These are phyloP conservation scores for Diversispora epigaea DNA, from an alignment of 192 early-diverging fungal genomes.

Conservation along the genomic window DNA sequence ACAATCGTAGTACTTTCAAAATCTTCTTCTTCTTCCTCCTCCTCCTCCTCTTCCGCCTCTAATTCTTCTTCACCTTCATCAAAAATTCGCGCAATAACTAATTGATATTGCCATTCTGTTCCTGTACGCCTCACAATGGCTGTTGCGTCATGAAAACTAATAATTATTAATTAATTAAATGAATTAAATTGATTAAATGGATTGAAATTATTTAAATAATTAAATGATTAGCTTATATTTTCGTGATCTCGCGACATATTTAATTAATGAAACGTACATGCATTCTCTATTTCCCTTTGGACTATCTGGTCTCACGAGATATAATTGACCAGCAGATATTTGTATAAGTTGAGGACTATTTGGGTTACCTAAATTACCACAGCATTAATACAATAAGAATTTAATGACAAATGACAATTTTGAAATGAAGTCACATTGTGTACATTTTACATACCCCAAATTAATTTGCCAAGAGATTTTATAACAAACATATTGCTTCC, in stretches of 20 bases:
- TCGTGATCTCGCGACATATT: background rate
- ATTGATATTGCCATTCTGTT: slow-evolving; percentile 64
- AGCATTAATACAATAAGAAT: background rate
- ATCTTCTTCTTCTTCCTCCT: slow-evolving; percentile 10
- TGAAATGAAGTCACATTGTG: slow-evolving; percentile 18
- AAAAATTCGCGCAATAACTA: slow-evolving; percentile 73
- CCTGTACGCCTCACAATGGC: slow-evolving; percentile 69
- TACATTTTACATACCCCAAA: slow-evolving; percentile 53
- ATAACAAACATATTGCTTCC: slow-evolving; percentile 58
- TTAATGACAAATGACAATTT: background rate
- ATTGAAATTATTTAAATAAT: too few species aligned
- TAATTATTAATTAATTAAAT: background rate
- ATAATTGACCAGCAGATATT: slow-evolving; percentile 64
- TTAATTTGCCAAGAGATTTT: slow-evolving; percentile 62
- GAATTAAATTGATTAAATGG: background rate
- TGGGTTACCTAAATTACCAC: slow-evolving; percentile 15
- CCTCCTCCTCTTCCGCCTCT: too few species aligned
- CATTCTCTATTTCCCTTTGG: slow-evolving; percentile 49
- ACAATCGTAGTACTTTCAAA: background rate
- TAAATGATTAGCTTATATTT: background rate
- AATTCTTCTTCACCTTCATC: slow-evolving; percentile 75
- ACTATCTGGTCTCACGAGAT: slow-evolving; percentile 52
- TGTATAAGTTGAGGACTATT: slow-evolving; percentile 55
- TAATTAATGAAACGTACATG: slow-evolving; percentile 40
- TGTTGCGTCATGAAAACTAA: slow-evolving; percentile 64